These are phyloP conservation scores for Pseudocercospora crystallina DNA, from an alignment of 2,329 filamentous ascomycete species.

Conservation along the genomic window DNA sequence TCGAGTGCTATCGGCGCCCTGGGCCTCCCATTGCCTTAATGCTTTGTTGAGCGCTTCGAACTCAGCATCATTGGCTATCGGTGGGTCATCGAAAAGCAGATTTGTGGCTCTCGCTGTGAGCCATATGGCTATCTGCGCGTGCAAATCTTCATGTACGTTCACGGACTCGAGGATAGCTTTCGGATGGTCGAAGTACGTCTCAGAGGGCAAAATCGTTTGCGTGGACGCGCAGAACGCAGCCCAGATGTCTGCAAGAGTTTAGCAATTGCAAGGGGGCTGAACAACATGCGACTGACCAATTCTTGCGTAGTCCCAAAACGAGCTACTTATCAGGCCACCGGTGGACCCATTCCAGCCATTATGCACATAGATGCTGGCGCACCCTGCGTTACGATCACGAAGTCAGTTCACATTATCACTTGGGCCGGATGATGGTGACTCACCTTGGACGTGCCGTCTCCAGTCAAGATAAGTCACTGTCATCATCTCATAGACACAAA, in stretches of 20 bases:
- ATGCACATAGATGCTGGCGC: constrained; percentile 18
- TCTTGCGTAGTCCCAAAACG: constrained; percentile 18
- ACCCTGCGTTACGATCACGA: neutral
- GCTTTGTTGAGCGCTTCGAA: constrained; percentile 9
- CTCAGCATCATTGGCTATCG: constrained; percentile 6
- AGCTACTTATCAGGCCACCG: constrained; percentile 15
- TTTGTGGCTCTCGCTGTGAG: constrained; percentile 15
- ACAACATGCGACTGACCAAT: constrained; percentile 6
- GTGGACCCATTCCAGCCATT: constrained; percentile 19
- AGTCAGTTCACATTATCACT: no score
- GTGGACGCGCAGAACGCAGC: constrained; percentile 15
- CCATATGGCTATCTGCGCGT: constrained; percentile 17
- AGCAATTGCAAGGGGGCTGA: no score
- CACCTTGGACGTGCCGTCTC: constrained; percentile 14
- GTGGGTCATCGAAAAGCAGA: constrained; percentile 6
- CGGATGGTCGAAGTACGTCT: constrained; percentile 17
- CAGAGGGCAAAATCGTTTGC: constrained; percentile 10
- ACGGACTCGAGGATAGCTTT: constrained; percentile 5
- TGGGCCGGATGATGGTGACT: no score
- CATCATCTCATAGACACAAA: constrained; percentile 20
- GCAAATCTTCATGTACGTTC: constrained; percentile 14
- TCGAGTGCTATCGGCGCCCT: constrained; percentile 10
- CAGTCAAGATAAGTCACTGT: constrained; percentile 19
- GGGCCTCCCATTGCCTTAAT: constrained; percentile 13
- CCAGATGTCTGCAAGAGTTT: constrained; percentile 10